These are phyloP conservation scores for Microascus cirrosus DNA, from an alignment of 2,329 filamentous ascomycete genomes.

Conservation along the genomic window DNA sequence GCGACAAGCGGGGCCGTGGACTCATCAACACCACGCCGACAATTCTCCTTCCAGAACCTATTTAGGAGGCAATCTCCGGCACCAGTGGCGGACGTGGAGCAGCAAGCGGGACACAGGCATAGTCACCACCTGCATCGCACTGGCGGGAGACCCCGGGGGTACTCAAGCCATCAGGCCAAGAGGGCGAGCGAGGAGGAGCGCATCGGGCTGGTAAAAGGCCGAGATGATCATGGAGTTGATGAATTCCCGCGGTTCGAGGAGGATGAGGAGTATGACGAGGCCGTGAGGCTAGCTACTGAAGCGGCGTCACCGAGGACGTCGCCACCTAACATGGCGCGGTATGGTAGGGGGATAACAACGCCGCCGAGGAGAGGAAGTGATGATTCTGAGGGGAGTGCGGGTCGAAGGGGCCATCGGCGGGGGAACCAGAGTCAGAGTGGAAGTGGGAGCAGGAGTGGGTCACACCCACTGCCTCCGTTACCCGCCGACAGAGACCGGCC, in stretches of 20 bases:
- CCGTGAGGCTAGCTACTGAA: not conserved
- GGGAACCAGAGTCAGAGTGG: not conserved
- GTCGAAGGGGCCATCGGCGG: not conserved
- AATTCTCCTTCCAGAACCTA: slow-evolving; percentile 88
- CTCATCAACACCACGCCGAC: slow-evolving; percentile 49
- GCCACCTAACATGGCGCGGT: slow-evolving; percentile 14
- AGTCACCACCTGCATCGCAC: slow-evolving; percentile 8
- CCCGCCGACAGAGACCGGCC: not conserved
- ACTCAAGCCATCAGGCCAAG: slow-evolving; percentile 29
- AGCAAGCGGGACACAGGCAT: slow-evolving; percentile 10
- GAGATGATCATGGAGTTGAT: slow-evolving; percentile 15
- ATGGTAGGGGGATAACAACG: slow-evolving; percentile 31
- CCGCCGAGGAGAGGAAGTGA: slow-evolving; percentile 19
- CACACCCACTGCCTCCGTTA: not conserved
- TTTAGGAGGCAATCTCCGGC: slow-evolving; percentile 36
- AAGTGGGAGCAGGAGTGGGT: not conserved
- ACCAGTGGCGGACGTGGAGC: slow-evolving; percentile 31
- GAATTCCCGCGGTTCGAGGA: slow-evolving; percentile 23
- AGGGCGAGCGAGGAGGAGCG: slow-evolving; percentile 71
- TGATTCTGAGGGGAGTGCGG: slow-evolving; percentile 1
- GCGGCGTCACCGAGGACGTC: not conserved
- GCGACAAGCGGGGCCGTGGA: slow-evolving; percentile 28
- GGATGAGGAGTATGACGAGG: slow-evolving; percentile 17
- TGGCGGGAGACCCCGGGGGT: slow-evolving; percentile 19
- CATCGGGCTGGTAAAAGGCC: slow-evolving; percentile 69